These are phyloP conservation scores for Lyophyllum atratum DNA, from an alignment of 768 basidiomycete genomes.

Conservation along the genomic window DNA sequence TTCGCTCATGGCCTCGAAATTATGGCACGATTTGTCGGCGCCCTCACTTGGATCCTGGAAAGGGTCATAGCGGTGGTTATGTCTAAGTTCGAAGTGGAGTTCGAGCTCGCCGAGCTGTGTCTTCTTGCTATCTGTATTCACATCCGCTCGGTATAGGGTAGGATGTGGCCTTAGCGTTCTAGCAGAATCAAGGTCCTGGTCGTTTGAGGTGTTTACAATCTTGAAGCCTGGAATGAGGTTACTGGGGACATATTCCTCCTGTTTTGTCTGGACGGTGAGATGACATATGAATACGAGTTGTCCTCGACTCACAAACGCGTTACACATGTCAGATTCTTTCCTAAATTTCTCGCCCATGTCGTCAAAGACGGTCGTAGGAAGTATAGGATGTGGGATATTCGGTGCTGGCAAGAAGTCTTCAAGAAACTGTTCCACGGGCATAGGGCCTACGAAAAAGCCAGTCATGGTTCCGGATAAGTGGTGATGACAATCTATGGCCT, in stretches of 20 bases:
- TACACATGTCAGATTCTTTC: too few relatives aligned
- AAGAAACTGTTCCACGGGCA: neutral
- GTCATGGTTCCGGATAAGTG: neutral
- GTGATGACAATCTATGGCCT: neutral
- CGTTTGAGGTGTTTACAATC: neutral
- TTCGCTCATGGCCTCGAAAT: neutral
- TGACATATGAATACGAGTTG: too few relatives aligned
- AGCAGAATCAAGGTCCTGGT: neutral
- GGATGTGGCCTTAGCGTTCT: conserved; percentile 1
- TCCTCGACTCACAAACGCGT: too few relatives aligned
- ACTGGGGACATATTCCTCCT: neutral
- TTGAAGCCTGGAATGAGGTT: neutral
- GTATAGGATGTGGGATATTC: too few relatives aligned
- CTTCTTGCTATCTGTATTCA: neutral
- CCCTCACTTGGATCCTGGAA: too few relatives aligned
- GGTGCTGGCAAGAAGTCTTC: neutral
- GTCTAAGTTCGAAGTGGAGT: conserved; percentile 19
- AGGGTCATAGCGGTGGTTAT: conserved; percentile 2
- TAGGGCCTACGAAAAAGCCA: neutral
- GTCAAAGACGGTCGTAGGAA: too few relatives aligned
- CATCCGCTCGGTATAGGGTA: conserved; percentile 1
- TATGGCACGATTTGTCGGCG: neutral
- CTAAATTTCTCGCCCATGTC: too few relatives aligned
- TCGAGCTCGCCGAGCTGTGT: conserved; percentile 12
- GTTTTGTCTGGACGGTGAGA: too few relatives aligned